Evolutionary conservation across 2,329 filamentous ascomycete genomes (phyloP), one percentile per base, ranked within the genome.

Genomic region (Ilyonectria robusta): DNA sequence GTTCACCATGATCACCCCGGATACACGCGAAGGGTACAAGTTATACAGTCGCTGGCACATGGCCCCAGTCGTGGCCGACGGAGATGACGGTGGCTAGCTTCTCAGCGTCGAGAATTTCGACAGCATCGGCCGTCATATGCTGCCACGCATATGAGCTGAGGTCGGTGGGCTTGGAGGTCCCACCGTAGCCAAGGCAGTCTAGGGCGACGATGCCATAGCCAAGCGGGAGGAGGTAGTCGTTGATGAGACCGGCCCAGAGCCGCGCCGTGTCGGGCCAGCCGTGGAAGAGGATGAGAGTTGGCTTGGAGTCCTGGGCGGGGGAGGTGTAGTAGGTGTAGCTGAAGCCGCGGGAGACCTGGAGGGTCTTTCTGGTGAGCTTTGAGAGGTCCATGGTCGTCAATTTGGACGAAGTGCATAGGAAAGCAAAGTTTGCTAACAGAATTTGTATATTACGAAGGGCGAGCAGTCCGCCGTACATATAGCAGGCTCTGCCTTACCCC

Each of bases 41-140:
- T 83, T 78, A 69, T 82, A 84, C 15, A 85, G 65, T 15, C 83
- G 79, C 59, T 81, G 78, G 0, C 81, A 79, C 11, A 82, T 66
- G 8, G 61, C 85, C 85, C 84, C 84, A 87, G 72, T 87, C 85
- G 67, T 87, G 85, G 48, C 84, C 85, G 35, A 86, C 76, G 3
- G 82, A 78, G 60, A 86, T 78, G 33, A 79, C 77, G 40, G 75
- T 74, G 51, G 71, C 47, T 21, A 82, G 66, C 2, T 74, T 63
- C 70, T 85, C 82, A 6, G 73, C 68, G 63, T 82, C 75, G 11
- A 86, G 73, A 6, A 86, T 82, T 21, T 84, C 80, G 3, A 75
- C 59, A 5, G 83, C 57, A 64, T 85, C 83, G 23, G 75, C 71
- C 2, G 78, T 69, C 72, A 83, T 37, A 37, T 37, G 35, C 35